phyloP scores from a whole-genome alignment of 176 grass and related monocot genomes.

The Sorghum bicolor region DNA sequence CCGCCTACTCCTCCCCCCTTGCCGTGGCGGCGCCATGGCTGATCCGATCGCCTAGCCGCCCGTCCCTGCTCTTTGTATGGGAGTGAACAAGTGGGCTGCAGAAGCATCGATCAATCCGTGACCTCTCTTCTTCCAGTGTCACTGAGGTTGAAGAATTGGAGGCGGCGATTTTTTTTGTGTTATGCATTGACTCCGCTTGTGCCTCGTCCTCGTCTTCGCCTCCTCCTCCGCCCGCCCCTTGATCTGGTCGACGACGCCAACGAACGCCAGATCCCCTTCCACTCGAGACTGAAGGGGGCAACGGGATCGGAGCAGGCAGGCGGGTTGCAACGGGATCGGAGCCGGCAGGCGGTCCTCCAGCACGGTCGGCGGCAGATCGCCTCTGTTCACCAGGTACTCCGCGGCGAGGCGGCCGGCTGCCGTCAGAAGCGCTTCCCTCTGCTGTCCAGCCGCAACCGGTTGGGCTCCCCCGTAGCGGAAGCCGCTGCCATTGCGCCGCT shows the following conservation, averaged over 20 bases:
- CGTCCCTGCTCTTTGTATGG: neutral
- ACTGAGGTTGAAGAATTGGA: neutral
- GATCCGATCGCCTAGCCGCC: neutral
- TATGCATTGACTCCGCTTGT: no score
- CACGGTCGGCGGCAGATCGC: constrained; percentile 1
- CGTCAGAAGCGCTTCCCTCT: neutral
- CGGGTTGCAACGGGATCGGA: neutral
- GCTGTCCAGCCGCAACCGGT: neutral
- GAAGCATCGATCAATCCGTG: neutral
- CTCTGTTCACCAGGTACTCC: constrained; percentile 16
- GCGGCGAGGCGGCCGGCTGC: constrained; percentile 28
- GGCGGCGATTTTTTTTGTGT: constrained; percentile 5
- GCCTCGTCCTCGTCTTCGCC: no score
- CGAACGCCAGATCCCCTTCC: no score
- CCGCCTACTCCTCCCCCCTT: neutral
- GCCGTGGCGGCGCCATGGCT: constrained; percentile 33
- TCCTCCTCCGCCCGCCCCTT: no score
- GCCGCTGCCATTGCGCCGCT: neutral
- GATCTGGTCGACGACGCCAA: no score
- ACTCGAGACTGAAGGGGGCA: no score
- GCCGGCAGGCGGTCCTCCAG: constrained; percentile 23
- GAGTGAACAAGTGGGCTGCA: neutral
- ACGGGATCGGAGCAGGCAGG: no score
- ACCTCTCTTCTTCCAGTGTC: neutral
- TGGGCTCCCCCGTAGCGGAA: neutral